Evolutionary conservation across 495 filamentous ascomycete species (phyloP).

Genomic region (Tuber aestivum): DNA sequence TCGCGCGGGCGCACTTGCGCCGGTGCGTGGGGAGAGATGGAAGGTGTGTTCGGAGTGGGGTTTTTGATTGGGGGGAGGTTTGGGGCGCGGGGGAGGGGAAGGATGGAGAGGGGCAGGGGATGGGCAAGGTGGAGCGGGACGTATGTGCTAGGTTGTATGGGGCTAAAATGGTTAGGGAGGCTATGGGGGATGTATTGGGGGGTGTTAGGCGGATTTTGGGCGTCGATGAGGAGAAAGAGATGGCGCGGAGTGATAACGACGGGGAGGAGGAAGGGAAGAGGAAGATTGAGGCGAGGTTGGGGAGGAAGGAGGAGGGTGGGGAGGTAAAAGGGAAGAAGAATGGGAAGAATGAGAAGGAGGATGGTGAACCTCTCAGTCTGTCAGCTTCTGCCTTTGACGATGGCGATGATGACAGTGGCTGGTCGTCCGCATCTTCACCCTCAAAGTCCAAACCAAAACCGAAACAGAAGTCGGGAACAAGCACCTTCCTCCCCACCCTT

Average conservation of each 20-base stretch:
- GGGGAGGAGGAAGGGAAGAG: constrained; percentile 29
- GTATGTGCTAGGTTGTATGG: constrained; percentile 77
- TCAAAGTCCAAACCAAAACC: constrained; percentile 19
- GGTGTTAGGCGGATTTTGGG: constrained; percentile 59
- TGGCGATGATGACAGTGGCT: constrained; percentile 36
- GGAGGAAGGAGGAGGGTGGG: constrained; percentile 8
- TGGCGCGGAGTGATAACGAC: constrained; percentile 39
- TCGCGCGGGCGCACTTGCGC: constrained; percentile 37
- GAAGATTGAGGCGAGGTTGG: constrained; percentile 28
- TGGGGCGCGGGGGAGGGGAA: constrained; percentile 47
- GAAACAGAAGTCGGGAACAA: constrained; percentile 45
- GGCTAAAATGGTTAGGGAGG: constrained; percentile 64
- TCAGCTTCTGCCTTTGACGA: constrained; percentile 28
- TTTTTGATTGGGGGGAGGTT: constrained; percentile 62
- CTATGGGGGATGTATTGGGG: constrained; percentile 56
- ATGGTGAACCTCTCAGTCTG: constrained; percentile 15
- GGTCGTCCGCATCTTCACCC: constrained; percentile 43
- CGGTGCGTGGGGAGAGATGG: constrained; percentile 50
- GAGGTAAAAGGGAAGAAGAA: neutral
- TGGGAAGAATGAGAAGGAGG: constrained; percentile 19
- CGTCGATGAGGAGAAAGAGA: constrained; percentile 49
- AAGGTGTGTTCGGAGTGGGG: constrained; percentile 71
- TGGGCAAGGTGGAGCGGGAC: constrained; percentile 54
- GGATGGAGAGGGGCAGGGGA: constrained; percentile 41
- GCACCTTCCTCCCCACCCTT: constrained; percentile 79